Percentiles rank a stretch among this genome's conserved stretches.
These are phyloP conservation scores for Aspergillus sp. DNA, from an alignment of 2,329 filamentous ascomycete species.

Conservation along the genomic window DNA sequence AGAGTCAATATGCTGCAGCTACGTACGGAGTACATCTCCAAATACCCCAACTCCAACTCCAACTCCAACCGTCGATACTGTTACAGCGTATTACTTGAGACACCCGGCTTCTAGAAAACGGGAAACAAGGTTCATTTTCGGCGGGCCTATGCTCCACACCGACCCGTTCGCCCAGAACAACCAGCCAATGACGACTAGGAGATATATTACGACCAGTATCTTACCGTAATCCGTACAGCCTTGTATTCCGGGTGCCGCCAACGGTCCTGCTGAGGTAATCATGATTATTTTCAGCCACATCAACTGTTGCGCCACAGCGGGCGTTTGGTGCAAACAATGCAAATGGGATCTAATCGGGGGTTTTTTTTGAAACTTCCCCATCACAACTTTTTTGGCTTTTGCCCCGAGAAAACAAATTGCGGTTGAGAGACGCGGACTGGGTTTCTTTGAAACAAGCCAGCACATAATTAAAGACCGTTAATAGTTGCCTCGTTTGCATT, in stretches of 20 bases:
- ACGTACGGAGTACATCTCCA: too few species aligned
- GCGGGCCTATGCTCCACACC: neutral
- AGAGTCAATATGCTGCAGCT: too few species aligned
- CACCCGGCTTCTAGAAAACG: slow-evolving; percentile 9
- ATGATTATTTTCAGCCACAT: neutral
- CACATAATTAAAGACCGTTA: neutral
- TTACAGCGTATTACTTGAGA: too few species aligned
- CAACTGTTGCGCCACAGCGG: slow-evolving; percentile 2
- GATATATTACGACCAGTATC: neutral
- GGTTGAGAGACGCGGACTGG: neutral
- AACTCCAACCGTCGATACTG: too few species aligned
- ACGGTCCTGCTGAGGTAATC: slow-evolving; percentile 1
- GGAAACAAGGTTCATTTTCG: slow-evolving; percentile 6
- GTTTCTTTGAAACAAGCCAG: neutral
- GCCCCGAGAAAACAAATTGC: neutral
- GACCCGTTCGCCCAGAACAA: slow-evolving; percentile 1
- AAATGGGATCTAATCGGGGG: slow-evolving; percentile 12
- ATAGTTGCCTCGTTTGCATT: neutral
- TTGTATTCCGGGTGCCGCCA: slow-evolving; percentile 1
- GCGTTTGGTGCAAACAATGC: slow-evolving; percentile 12
- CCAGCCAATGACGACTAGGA: neutral
- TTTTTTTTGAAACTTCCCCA: slow-evolving; percentile 5
- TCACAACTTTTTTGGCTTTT: neutral
- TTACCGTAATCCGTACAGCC: neutral
- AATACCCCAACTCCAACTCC: too few species aligned